Evolutionary conservation across 352 stramenopile species (phyloP).

Genomic region (Pythium plurisporium): DNA sequence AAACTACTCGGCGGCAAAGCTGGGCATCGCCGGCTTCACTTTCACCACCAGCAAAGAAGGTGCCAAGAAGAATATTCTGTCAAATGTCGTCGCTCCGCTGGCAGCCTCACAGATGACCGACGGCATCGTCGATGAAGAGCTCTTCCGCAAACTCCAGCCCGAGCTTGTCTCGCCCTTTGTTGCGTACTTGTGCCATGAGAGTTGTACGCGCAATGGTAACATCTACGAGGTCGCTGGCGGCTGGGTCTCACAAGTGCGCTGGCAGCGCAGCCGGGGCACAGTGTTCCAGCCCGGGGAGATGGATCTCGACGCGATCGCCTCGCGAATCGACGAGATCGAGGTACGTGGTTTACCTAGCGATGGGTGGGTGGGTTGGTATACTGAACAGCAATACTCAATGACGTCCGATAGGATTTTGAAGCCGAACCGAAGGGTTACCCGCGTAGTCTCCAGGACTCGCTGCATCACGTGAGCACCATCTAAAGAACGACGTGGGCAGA

Average conservation of each 20-base stretch:
- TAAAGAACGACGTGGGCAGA: background rate
- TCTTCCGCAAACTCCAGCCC: slow-evolving; percentile 66
- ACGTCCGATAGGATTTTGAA: slow-evolving; percentile 60
- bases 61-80: slow-evolving; percentile 61
- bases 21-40: slow-evolving; percentile 91
- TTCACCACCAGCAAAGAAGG: slow-evolving; percentile 88
- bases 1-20: slow-evolving; percentile 88
- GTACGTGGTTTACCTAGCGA: no score
- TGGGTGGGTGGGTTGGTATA: no score
- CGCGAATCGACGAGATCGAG: slow-evolving; percentile 55
- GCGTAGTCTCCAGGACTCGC: slow-evolving; percentile 55
- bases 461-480: slow-evolving; percentile 31
- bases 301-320: slow-evolving; percentile 42
- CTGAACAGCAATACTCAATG: no score
- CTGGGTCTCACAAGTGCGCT: slow-evolving; percentile 73
- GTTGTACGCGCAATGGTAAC: slow-evolving; percentile 58
- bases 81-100: slow-evolving; percentile 80
- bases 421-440: slow-evolving; percentile 49
- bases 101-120: slow-evolving; percentile 85
- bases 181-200: slow-evolving; percentile 81
- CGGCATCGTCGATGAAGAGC: slow-evolving; percentile 55
- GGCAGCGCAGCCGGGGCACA: slow-evolving; percentile 63
- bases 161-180: slow-evolving; percentile 82
- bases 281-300: slow-evolving; percentile 47
- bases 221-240: slow-evolving; percentile 82